Percentiles rank a stretch among this genome's conserved stretches.
Conservation (phyloP, 176 grass and related monocot species). For the Alloteropsis semialata region DNA sequence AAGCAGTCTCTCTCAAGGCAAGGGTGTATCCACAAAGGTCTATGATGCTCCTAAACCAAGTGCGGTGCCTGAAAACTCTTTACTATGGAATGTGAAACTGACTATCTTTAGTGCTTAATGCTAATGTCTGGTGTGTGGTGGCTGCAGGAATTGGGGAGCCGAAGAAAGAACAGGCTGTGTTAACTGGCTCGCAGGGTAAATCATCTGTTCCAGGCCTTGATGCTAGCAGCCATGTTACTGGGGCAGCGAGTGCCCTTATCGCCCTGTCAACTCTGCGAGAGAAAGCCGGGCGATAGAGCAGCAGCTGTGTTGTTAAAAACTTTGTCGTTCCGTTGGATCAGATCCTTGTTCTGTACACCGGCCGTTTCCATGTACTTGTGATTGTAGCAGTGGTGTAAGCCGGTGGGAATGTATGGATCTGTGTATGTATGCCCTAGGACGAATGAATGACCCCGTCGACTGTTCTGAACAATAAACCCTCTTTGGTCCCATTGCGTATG, state of each 20-base stretch:
- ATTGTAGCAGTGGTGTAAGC: conserved; percentile 4
- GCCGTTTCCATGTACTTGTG: conserved; percentile 10
- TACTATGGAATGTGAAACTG: too few species aligned
- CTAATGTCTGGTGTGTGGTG: background rate
- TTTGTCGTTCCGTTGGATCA: background rate
- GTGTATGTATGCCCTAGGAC: too few species aligned
- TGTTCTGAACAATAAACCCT: too few species aligned
- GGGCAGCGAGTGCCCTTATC: conserved; percentile 36
- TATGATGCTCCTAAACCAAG: conserved; percentile 12
- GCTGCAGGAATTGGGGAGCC: conserved; percentile 17
- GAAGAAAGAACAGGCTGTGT: background rate
- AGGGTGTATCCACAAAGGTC: background rate
- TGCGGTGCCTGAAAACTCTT: conserved; percentile 24
- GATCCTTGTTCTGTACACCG: conserved; percentile 21
- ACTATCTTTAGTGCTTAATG: too few species aligned
- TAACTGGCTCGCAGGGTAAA: background rate
- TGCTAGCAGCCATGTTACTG: conserved; percentile 25
- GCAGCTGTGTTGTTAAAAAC: background rate
- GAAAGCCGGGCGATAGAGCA: conserved; percentile 22
- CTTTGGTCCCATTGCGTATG: too few species aligned
- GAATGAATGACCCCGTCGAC: too few species aligned
- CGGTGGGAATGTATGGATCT: background rate
- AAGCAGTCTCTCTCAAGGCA: background rate
- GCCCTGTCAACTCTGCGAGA: conserved; percentile 44
- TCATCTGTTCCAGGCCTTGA: background rate